These are phyloP conservation scores for Trichophyton benhamiae DNA, from an alignment of 2,329 filamentous ascomycete species.

Conservation along the genomic window DNA sequence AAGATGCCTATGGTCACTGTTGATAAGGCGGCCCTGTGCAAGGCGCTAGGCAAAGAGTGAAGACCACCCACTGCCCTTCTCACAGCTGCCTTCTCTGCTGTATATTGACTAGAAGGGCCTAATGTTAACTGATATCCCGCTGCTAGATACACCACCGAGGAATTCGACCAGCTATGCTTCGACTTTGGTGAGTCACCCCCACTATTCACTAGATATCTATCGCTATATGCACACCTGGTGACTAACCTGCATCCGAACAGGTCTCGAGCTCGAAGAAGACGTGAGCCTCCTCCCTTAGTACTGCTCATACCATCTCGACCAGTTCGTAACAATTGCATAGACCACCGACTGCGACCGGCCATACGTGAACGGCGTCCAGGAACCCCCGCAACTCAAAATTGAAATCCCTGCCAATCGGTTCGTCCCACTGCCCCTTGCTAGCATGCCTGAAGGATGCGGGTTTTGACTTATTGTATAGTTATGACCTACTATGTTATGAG, in stretches of 20 bases:
- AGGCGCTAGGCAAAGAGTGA: conserved; percentile 80
- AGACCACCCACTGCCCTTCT: conserved; percentile 20
- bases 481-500: conserved; percentile 94
- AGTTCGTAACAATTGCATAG: conserved; percentile 21
- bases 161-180: conserved; percentile 96
- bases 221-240: conserved; percentile 11
- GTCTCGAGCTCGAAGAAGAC: conserved; percentile 93
- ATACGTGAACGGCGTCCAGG: conserved; percentile 63
- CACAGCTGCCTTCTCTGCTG: not conserved
- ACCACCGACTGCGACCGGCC: conserved; percentile 65
- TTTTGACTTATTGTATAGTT: conserved; percentile 33
- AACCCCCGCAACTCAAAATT: conserved; percentile 89
- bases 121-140: not conserved
- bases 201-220: not conserved
- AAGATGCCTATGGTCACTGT: conserved; percentile 93
- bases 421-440: conserved; percentile 22
- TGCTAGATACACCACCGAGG: conserved; percentile 69
- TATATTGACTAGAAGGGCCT: not conserved
- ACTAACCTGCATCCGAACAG: conserved; percentile 23
- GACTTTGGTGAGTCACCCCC: conserved; percentile 57
- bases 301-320: conserved; percentile 8
- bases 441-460: conserved; percentile 1
- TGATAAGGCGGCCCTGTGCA: conserved; percentile 90
- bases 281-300: conserved; percentile 22
- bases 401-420: conserved; percentile 93